Evolutionary conservation across 371 early-diverging fungal genomes (phyloP).

Genomic region (Rhizomucor pusillus): DNA sequence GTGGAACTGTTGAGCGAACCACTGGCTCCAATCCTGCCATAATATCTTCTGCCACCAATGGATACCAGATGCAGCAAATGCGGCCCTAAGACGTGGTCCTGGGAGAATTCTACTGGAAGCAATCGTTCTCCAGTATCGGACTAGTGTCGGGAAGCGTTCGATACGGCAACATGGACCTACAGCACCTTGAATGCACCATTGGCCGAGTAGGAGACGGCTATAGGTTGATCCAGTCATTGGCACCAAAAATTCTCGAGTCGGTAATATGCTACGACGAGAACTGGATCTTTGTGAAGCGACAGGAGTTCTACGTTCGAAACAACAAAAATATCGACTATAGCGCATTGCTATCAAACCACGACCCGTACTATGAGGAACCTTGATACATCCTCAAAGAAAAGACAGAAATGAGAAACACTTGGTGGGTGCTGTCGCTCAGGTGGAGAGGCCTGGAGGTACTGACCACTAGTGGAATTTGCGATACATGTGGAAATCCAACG

Average conservation of each 20-base stretch:
- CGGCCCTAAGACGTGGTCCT: no score
- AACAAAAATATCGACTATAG: not conserved
- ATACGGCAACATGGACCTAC: conserved; percentile 1
- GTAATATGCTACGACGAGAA: conserved; percentile 1
- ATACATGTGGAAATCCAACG: not conserved
- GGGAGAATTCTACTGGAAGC: not conserved
- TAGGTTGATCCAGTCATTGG: not conserved
- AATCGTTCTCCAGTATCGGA: not conserved
- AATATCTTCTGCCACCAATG: no score
- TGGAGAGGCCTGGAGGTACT: not conserved
- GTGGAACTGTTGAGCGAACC: no score
- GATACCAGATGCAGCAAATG: no score
- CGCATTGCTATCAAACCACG: not conserved
- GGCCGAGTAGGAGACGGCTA: not conserved
- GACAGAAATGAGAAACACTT: not conserved
- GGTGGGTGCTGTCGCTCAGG: not conserved
- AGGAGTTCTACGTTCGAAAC: conserved; percentile 1
- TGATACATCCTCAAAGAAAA: not conserved
- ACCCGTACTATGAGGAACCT: not conserved
- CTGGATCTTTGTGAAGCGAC: not conserved
- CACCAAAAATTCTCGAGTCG: not conserved
- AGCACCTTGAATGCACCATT: not conserved
- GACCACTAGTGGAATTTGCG: not conserved
- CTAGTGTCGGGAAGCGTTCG: not conserved
- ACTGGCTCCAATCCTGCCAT: no score